A percentile compares a stretch with the other conserved stretches of the same genome.
These are phyloP conservation scores for Byssochlamys sp. DNA, from an alignment of 2,329 filamentous ascomycete species.

Conservation along the genomic window DNA sequence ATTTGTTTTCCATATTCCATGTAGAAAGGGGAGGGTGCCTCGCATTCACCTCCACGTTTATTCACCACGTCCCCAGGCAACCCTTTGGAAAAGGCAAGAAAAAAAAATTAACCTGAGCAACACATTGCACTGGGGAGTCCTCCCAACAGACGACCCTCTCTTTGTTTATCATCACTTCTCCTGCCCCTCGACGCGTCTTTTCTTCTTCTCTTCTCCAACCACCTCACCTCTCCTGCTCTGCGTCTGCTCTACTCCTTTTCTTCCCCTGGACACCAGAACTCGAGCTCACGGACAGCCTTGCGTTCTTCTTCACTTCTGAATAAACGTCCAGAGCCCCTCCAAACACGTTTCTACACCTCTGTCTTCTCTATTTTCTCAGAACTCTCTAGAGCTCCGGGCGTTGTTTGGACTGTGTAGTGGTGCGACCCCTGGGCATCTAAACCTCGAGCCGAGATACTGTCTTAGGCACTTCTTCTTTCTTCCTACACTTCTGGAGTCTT, in stretches of 20 bases:
- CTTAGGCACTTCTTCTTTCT: not conserved
- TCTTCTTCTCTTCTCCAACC: slow-evolving; percentile 1
- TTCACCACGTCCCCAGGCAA: not conserved
- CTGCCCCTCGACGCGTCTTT: not conserved
- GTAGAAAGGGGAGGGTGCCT: not conserved
- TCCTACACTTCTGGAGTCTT: not conserved
- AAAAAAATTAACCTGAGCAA: not conserved
- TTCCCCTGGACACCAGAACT: not conserved
- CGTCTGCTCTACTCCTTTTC: not conserved
- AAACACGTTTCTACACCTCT: no score
- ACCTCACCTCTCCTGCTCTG: not conserved
- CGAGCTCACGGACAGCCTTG: not conserved
- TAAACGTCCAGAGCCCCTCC: no score
- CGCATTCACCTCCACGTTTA: not conserved
- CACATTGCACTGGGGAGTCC: not conserved
- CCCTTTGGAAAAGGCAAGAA: not conserved
- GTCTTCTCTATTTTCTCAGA: no score
- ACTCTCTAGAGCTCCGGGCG: no score
- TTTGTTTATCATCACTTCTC: not conserved
- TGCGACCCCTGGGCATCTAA: no score
- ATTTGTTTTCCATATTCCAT: not conserved
- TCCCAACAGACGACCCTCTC: not conserved
- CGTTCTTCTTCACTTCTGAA: no score
- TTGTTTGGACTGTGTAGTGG: no score
- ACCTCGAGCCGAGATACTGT: not conserved